Evolutionary conservation across 495 filamentous ascomycete species (phyloP), one percentile per base, ranked within the genome.

Genomic region (Neurospora sp.): DNA sequence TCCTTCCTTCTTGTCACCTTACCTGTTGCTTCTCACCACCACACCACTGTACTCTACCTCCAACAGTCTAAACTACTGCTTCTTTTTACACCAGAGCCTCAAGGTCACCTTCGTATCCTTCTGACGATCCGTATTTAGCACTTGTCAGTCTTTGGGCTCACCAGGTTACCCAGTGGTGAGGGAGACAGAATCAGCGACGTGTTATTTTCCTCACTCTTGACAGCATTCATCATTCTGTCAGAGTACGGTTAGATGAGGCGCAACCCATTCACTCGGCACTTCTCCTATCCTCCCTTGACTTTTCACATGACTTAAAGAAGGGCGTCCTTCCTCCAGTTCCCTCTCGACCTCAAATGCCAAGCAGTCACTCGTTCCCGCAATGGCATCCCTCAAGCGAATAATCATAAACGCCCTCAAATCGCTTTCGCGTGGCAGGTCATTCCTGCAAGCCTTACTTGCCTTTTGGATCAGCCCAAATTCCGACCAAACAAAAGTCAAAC

Each of bases 381-480:
- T 86, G 83, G 80, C 82, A 78, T 81, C 81, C 39, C 75, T 86
- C 68, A 82, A 81, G 71, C 82, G 82, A 75, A 79, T 78, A 48
- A 72, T 85, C 70, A 68, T 84, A 48, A 79, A 83, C 72, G 83
- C 83, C 70, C 75, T 79, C 78, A 84, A 84, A 80, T 85, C 85
- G 72, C 81, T 87, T 59, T 78, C 87, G 40, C 82, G 86, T 59
- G 85, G 85, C 72, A 85, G 82, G 77, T 85, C 85, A 22, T 78
- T 88, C 71, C 74, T 88, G n/a, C 82, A 85, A 72, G 83, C 84
- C 38, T 76, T 88, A 16, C 78, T 88, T 40, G 79, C 83, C 69
- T 84, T 84, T 70, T 88, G 85, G 85, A 22, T 85, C 48, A 82
- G 80, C 42, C 84, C 81, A 31, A 76, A 78, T 53, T 70, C 81